Evolutionary conservation across 768 basidiomycete species (phyloP), one percentile per base, ranked within the genome.

Genomic region (Kwoniella sp.): DNA sequence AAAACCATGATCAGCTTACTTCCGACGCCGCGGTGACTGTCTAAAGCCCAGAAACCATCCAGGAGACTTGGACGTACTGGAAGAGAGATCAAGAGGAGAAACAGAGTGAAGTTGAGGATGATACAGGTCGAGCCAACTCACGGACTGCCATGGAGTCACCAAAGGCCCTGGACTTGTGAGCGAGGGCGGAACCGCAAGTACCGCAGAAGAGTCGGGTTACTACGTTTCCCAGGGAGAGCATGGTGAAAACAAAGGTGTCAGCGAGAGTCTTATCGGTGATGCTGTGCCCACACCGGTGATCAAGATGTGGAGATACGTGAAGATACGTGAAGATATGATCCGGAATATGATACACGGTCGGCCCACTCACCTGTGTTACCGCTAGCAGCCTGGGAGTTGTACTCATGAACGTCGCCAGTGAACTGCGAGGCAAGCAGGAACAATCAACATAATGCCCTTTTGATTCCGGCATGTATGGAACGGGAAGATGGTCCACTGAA

Each of bases 311-410:
- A n/a, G n/a, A n/a, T n/a, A n/a, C n/a, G n/a, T n/a, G n/a, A n/a
- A n/a, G n/a, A n/a, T n/a, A n/a, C n/a, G n/a, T n/a, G n/a, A n/a
- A n/a, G n/a, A 44, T 9, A 9, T 19, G 40, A 19, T 44, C 17
- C 40, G 17, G 8, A 10, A 44, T 19, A 3, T 44, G 17, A 44
- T 19, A 44, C 8, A 44, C 3, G 40, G 40, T 10, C 8, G 12
- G 48, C 13, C 17, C 15, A 58, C 67, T 58, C 30, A 74, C 72
- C 72, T 17, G 72, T 73, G 67, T 73, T 73, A 36, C 72, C 72
- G n/a, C 58, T 62, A 3, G 69, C 58, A 24, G 72, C 67, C 47
- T 55, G 60, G 48, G 69, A 65, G 24, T 68, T 63, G 59, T 68
- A 73, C 52, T 66, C 60, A 51, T 67, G 66, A 17, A 68, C 61